Evolutionary conservation across 345 rosid genomes (phyloP).

Genomic region (Linum lewisii): DNA sequence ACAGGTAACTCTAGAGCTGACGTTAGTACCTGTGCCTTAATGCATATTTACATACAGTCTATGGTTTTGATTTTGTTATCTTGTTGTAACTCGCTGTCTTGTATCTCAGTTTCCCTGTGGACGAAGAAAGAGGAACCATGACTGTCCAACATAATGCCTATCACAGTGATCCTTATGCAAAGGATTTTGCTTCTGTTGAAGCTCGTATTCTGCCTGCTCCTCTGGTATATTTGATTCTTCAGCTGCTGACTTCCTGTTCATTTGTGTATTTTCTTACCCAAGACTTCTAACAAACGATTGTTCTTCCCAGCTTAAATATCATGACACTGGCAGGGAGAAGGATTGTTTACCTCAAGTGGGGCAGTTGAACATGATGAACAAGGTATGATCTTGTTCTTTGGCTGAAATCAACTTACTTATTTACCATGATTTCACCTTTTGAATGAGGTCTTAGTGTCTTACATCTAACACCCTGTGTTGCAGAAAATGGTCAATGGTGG

Average conservation of each 20-base stretch:
- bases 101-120: constrained; percentile 61
- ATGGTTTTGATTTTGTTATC: background rate
- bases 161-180: constrained; percentile 64
- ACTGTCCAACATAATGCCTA: constrained; percentile 77
- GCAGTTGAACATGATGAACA: constrained; percentile 99
- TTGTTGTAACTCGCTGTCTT: background rate
- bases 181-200: constrained; percentile 91
- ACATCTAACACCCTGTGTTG: constrained; percentile 9
- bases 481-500: constrained; percentile 99
- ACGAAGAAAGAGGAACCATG: constrained; percentile 76
- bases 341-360: constrained; percentile 90
- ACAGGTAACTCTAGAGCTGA: constrained; percentile 78
- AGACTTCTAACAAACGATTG: background rate
- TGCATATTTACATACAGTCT: background rate
- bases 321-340: constrained; percentile 82
- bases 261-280: background rate
- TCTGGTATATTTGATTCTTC: constrained; percentile 35
- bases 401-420: no score
- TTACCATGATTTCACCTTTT: no score
- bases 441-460: background rate
- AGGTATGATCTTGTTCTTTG: constrained; percentile 32
- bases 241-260: background rate
- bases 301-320: constrained; percentile 77
- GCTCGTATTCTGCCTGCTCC: constrained; percentile 97
- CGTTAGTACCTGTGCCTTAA: constrained; percentile 37